phyloP scores from a whole-genome alignment of 2,329 filamentous ascomycete genomes.

The Orbilia javanica region DNA sequence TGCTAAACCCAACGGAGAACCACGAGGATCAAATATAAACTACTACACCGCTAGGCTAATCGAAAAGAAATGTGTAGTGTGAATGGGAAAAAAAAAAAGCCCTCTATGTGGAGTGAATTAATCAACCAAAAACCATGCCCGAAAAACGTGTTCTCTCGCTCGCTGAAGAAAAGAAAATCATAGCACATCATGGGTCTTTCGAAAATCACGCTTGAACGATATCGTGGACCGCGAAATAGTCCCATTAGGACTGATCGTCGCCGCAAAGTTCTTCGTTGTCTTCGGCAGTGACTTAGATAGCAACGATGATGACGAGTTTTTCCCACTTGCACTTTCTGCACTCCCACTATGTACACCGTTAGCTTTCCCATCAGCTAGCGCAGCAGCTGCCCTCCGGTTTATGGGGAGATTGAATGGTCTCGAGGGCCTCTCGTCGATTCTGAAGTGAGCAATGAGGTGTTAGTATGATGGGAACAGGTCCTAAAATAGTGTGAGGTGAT shows the following conservation, averaged over 20 bases:
- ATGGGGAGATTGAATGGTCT: constrained; percentile 55
- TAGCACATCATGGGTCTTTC: constrained; percentile 53
- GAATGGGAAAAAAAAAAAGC: constrained; percentile 6
- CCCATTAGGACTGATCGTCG: constrained; percentile 39
- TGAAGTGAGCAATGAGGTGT: constrained; percentile 54
- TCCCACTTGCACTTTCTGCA: not conserved
- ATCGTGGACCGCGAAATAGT: constrained; percentile 43
- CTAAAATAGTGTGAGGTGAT: constrained; percentile 24
- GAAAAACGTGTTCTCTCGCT: not conserved
- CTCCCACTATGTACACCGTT: constrained; percentile 21
- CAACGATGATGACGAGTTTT: constrained; percentile 13
- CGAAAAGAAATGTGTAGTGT: not conserved
- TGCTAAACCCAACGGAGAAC: not conserved
- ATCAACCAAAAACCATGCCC: not conserved
- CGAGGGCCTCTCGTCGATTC: constrained; percentile 58
- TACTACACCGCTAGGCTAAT: constrained; percentile 3
- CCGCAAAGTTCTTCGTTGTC: constrained; percentile 38
- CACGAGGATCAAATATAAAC: not conserved
- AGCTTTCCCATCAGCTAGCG: constrained; percentile 40
- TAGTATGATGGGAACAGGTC: constrained; percentile 52
- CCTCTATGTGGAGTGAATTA: constrained; percentile 13
- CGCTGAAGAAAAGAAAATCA: constrained; percentile 7
- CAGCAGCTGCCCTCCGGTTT: constrained; percentile 50
- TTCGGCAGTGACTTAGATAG: constrained; percentile 46
- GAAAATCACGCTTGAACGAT: constrained; percentile 53